Base-by-base conservation (phyloP, 495 filamentous ascomycete genomes). In the Penicillium crystallinum region DNA sequence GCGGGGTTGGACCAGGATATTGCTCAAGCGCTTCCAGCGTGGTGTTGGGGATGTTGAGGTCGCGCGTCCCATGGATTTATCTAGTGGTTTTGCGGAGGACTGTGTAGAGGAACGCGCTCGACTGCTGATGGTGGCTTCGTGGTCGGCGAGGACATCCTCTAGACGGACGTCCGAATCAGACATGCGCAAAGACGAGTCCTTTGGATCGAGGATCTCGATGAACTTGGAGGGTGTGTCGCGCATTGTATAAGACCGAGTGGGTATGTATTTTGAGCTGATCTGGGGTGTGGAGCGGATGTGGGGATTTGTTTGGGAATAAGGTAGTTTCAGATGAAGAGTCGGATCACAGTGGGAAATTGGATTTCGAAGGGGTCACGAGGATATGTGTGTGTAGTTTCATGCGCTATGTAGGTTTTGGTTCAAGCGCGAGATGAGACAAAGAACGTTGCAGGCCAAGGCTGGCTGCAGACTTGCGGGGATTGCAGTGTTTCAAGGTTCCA, bases 131-230 rank as follows among this genome's bases (percentile, higher is more conserved):
- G 67, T 63, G 12, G 73, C 72, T 58, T 77, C 72, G 41, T 77
- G 72, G 49, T 73, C 66, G 42, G 73, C 73, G 33, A 77, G 67
- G 56, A 77, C 71, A 35, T 77, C 73, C 45, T 77, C 73, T 9
- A 77, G 71, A n/a, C 70, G 72, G 42, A 77, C 73, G 44, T 77
- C 73, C 9, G 66, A 69, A 46, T 69, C 67, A 49, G 72, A 76
- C 44, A 71, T 65, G 44, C 64, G 58, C 15, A 58, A 53, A 21
- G 58, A 61, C 14, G 61, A 44, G 52, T 71, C 63, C 54, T 71
- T 62, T 17, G 70, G 65, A 54, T 74, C 69, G 58, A 77, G 69
- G 46, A 75, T 72, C 63, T 75, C 73, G 58, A 77, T 66, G 58
- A 75, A 75, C 56, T 65, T 72, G 55, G 73, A 77, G 1, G 72